phyloP scores from a whole-genome alignment of 345 rosid species.

The Eucalyptus regnans region DNA sequence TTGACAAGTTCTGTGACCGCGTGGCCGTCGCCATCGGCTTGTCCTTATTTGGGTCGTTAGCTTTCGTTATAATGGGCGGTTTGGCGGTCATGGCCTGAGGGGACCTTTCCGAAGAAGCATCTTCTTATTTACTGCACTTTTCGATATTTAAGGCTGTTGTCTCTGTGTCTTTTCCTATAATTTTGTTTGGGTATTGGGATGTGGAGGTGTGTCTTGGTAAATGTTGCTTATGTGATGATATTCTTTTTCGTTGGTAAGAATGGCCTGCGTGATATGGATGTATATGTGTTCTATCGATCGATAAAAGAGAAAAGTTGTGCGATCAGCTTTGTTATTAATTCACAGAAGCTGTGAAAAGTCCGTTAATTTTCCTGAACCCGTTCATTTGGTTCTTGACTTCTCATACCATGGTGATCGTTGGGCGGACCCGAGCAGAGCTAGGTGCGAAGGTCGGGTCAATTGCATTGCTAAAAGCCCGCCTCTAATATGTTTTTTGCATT shows the following conservation, averaged over 20 bases:
- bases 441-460: neutral
- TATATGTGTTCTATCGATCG: neutral
- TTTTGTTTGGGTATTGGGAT: neutral
- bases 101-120: neutral
- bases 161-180: neutral
- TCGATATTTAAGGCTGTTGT: neutral
- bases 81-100: neutral
- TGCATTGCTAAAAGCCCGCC: neutral
- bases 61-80: conserved; percentile 7
- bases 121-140: neutral
- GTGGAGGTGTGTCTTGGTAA: neutral
- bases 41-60: conserved; percentile 25
- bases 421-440: neutral
- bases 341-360: neutral
- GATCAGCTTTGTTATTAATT: neutral
- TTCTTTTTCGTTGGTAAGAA: neutral
- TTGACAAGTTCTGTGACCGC: conserved; percentile 43
- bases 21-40: conserved; percentile 16
- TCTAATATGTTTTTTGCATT: neutral
- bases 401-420: neutral
- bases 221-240: neutral
- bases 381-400: neutral
- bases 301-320: neutral
- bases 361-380: neutral
- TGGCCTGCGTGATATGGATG: neutral